A percentile compares a stretch with the other conserved stretches of the same genome.
These are phyloP conservation scores for Durotheca rogersii DNA, from an alignment of 495 filamentous ascomycete species.

Conservation along the genomic window DNA sequence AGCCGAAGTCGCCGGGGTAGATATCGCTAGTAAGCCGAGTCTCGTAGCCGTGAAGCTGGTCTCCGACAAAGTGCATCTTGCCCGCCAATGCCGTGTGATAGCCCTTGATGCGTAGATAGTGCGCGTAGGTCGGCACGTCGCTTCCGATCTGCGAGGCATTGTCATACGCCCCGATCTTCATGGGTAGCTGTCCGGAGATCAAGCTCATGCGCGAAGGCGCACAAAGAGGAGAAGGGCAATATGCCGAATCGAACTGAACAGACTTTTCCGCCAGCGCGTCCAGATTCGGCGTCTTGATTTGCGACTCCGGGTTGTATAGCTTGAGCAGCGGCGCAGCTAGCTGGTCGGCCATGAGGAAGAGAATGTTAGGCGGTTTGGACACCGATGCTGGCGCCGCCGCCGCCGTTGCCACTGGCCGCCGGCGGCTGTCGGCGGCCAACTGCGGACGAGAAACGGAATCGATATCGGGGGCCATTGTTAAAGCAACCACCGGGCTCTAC, in stretches of 20 bases:
- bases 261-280: constrained; percentile 74
- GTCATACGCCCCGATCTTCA: constrained; percentile 84
- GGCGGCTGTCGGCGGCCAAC: constrained; percentile 15
- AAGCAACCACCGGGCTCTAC: not conserved
- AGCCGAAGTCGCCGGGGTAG: constrained; percentile 87
- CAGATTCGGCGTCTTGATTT: constrained; percentile 82
- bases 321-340: constrained; percentile 81
- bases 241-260: constrained; percentile 84
- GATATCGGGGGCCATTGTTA: constrained; percentile 55
- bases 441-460: constrained; percentile 51
- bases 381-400: constrained; percentile 6
- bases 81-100: constrained; percentile 88
- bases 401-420: constrained; percentile 31
- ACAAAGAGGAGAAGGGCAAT: constrained; percentile 87
- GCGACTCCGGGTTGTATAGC: constrained; percentile 76
- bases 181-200: constrained; percentile 83
- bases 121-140: constrained; percentile 81
- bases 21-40: constrained; percentile 86
- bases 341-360: constrained; percentile 93
- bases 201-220: constrained; percentile 86
- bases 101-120: constrained; percentile 78
- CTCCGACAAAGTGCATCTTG: constrained; percentile 95
- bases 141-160: constrained; percentile 75
- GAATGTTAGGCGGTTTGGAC: constrained; percentile 63
- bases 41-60: constrained; percentile 90